Percentiles rank a stretch among this genome's conserved stretches.
phyloP scores from a whole-genome alignment of 1,139 yeast genomes.

The Kodamaea plutei region DNA sequence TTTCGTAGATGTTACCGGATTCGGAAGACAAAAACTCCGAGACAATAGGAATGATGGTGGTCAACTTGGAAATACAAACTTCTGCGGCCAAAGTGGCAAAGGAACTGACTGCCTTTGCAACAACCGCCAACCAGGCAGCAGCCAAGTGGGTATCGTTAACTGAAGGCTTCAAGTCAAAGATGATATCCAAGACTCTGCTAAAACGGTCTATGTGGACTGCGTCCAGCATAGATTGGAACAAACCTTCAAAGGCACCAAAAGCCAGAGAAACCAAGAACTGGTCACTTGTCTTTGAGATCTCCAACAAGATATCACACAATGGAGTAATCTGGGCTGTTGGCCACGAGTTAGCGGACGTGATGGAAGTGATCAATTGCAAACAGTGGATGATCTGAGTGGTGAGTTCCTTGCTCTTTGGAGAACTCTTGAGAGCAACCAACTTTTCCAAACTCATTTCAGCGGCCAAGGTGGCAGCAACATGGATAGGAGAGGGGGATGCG shows the following conservation, averaged over 20 bases:
- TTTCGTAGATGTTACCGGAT: conserved; percentile 58
- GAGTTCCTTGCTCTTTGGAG: conserved; percentile 42
- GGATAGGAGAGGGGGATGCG: conserved; percentile 74
- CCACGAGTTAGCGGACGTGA: conserved; percentile 78
- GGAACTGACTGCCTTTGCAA: conserved; percentile 79
- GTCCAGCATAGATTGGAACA: conserved; percentile 72
- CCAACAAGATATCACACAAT: conserved; percentile 72
- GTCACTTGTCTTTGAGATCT: conserved; percentile 77
- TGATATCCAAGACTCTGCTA: conserved; percentile 59
- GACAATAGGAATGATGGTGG: conserved; percentile 54
- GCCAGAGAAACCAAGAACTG: conserved; percentile 79
- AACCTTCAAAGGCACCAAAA: conserved; percentile 79
- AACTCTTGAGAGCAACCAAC: conserved; percentile 44
- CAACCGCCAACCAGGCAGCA: conserved; percentile 92
- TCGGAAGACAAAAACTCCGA: conserved; percentile 65
- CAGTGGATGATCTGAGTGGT: conserved; percentile 67
- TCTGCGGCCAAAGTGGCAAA: conserved; percentile 59
- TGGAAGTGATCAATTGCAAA: conserved; percentile 66
- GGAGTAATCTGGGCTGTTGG: conserved; percentile 65
- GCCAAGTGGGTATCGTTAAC: conserved; percentile 78
- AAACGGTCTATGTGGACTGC: conserved; percentile 62
- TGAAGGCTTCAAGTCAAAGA: conserved; percentile 79
- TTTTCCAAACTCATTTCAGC: conserved; percentile 65
- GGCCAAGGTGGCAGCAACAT: conserved; percentile 67
- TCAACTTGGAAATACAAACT: conserved; percentile 53